Evolutionary conservation across 2,329 filamentous ascomycete genomes (phyloP), one percentile per base, ranked within the genome.

Genomic region (Neonectria faginata): DNA sequence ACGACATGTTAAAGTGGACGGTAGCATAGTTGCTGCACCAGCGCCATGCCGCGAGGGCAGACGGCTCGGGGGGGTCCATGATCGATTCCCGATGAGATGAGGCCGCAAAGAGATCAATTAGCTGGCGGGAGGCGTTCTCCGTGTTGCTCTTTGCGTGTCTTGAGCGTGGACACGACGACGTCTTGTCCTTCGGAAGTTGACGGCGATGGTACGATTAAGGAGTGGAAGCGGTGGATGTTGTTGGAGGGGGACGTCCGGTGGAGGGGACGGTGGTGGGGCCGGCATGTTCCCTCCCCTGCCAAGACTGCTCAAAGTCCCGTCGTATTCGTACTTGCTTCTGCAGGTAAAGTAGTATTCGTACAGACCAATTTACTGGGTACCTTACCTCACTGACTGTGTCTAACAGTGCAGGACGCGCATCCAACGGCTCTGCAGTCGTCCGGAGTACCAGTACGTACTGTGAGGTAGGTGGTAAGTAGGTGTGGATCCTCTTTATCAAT

Each of bases 1-100:
- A 75, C 74, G 74, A 73, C 52, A 75, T 50, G 51, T 75, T 68
- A 54, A 70, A 55, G 33, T 67, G 59, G 62, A 66, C 65, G 42
- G 64, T 64, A 53, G 70, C 70, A 64, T 70, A 63, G 27, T 71
- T 64, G 60, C 48, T 71, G 25, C 58, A 67, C 50, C 45, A 65
- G 33, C 57, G 67, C 72, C 72, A 74, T 25, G 66, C 51, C 42
- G 55, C 60, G 41, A 71, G 65, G 7, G 70, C 50, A 22, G 64
- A 53, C 31, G 71, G 67, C 53, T 67, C 70, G 47, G 64, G 67
- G 4, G 47, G 48, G 4, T 67, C 68, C 71, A 74, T 74, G 12
- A 7, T 47, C 56, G 12, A 7, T 47, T 56, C 47, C 22, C 22
- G 56, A 62, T n/a, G 12, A 48, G 36, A 20, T 31, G 36, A 33